Conservation (phyloP, 2,329 filamentous ascomycete species). For the Fusarium heterosporum region DNA sequence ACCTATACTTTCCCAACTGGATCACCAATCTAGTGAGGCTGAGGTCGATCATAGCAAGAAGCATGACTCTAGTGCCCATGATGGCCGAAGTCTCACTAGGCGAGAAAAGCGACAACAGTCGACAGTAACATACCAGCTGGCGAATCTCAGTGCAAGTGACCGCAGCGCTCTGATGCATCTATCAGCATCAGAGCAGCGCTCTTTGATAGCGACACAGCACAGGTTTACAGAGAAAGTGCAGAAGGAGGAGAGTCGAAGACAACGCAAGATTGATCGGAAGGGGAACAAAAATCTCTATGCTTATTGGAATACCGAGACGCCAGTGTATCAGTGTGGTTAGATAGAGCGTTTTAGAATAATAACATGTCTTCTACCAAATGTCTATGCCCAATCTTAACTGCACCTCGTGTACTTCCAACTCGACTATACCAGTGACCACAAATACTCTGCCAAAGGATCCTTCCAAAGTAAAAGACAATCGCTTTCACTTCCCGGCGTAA, state of each 20-base stretch:
- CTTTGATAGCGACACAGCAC: neutral
- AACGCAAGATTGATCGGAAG: conserved; percentile 15
- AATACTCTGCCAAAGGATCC: conserved; percentile 12
- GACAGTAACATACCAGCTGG: neutral
- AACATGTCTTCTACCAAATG: neutral
- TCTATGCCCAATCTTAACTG: fast-evolving
- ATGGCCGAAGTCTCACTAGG: neutral
- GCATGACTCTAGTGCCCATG: fast-evolving
- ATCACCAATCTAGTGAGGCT: neutral
- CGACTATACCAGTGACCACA: conserved; percentile 26
- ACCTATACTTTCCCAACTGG: neutral
- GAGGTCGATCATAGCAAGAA: neutral
- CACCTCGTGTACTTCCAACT: neutral
- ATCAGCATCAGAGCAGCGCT: conserved; percentile 6
- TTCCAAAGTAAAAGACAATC: conserved; percentile 21
- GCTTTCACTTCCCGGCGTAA: neutral
- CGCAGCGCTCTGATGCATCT: conserved; percentile 12
- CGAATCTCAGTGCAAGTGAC: conserved; percentile 1
- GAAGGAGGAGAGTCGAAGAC: conserved; percentile 15
- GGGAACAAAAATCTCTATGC: conserved; percentile 23
- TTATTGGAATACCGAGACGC: conserved; percentile 24
- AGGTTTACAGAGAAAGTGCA: conserved; percentile 10
- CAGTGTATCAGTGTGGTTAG: conserved; percentile 19
- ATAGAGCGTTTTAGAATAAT: neutral
- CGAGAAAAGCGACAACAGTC: conserved; percentile 4